Evolutionary conservation across 768 basidiomycete species (phyloP), one percentile per base, ranked within the genome.

Genomic region (Cystobasidiopsis lactophilus): DNA sequence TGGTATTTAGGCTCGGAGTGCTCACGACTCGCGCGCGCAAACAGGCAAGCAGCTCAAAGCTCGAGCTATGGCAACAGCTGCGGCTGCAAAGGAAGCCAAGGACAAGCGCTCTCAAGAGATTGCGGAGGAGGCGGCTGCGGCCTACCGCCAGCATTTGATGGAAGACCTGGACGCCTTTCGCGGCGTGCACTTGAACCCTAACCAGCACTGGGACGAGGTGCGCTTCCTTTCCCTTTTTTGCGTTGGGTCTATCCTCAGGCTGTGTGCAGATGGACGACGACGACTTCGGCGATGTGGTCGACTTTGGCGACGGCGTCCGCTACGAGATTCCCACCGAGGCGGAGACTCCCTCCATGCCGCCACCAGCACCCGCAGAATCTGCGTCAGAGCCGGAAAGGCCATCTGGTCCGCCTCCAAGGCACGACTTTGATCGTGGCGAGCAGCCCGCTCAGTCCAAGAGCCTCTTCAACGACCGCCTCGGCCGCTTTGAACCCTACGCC

Each of bases 181-280:
- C 37, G 89, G 89, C 0, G 79, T 85, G 1, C 88, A 96, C 66
- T 69, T 95, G 44, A 80, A 93, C 67, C 84, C 88, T 46, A 89
- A 89, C 60, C 82, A 86, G 63, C 88, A 95, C 64, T 98, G 93
- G 93, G 93, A 95, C 60, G 88, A 93, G 74, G 89, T 95, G 57
- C 56, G 82, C 59, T 33, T 45, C 23, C 26, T 45, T 30, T 11
- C 50, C 3, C 31, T 41, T 16, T 54, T 33, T 11, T 40, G 58
- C 7, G 53, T 41, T 43, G 35, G 7, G 14, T 33, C 52, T 23
- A 48, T 5, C 51, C 13, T 40, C 18, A 27, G 18, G 13, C 53
- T 51, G 61, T 40, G 37, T 52, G n/a, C 62, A 85, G 82, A 82
- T 85, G 75, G 80, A 70, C 44, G 69, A 69, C 53, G 81, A 85